Base-by-base conservation (phyloP, 192 early-diverging fungal species). In the Umbelopsis sp. region DNA sequence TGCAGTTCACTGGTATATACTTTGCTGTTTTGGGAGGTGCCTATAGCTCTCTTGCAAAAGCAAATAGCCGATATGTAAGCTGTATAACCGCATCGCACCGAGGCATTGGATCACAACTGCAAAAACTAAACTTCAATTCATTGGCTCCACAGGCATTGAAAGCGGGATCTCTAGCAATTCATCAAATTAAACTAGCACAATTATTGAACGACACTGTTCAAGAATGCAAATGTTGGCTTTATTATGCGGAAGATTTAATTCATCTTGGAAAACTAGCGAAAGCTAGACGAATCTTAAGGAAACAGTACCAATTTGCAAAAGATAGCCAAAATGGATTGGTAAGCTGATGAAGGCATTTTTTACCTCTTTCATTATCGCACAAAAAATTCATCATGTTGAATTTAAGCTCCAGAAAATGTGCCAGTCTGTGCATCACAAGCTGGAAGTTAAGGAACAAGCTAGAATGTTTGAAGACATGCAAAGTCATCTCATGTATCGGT, bases 221-320 rank as follows among this genome's bases (percentile, higher is more conserved):
- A 31, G 81, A 83, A 50, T 77, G 73, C 44, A 77, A 80, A 69
- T 83, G 81, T 49, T 83, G 81, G 81, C 25, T 83, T 11, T 83
- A 83, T 56, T 83, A 77, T 65, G 79, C 81, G 24, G 81, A 83
- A 52, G 81, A 80, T 70, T 47, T 77, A 3, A 78, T 83, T 21
- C 70, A 73, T 32, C 53, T 75, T 24, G 73, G 76, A 9, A 68
- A 70, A 38, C 52, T 75, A 9, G 72, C 66, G 31, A 69, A 68
- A 36, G 75, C 81, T 9, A 34, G 54, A 29, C 51, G 41, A 16
- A 78, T 83, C 12, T 74, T 81, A 16, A 41, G 26, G 21, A 22
- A 20, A 17, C 81, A 83, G 52, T 22, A 32, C 11, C 21, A 12
- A 1, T 73, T 70, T 44, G 71, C 71, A 21, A 36, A 21, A 0